Evolutionary conservation across 306 rosid species (phyloP).

Genomic region (Rosa rugosa): DNA sequence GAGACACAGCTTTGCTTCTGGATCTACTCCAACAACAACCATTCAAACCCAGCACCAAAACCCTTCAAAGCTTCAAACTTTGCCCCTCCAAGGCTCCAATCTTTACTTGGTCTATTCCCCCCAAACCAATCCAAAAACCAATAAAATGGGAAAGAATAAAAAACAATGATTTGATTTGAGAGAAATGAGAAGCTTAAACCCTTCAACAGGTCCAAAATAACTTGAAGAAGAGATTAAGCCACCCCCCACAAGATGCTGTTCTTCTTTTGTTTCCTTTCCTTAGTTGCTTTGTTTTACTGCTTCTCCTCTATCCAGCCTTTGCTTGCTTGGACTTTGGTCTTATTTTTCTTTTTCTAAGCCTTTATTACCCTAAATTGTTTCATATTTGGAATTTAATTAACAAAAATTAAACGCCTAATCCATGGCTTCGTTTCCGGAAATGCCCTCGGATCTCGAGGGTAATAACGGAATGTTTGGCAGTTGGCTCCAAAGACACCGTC

Average conservation of each 20-base stretch:
- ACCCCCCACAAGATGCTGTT: slow-evolving; percentile 9
- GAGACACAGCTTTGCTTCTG: slow-evolving; percentile 42
- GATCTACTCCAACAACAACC: slow-evolving; percentile 57
- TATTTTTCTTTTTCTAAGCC: not conserved
- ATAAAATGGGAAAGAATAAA: not conserved
- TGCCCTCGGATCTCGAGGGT: slow-evolving; percentile 23
- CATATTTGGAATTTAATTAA: slow-evolving; percentile 30
- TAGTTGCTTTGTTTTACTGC: slow-evolving; percentile 26
- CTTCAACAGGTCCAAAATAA: slow-evolving; percentile 40
- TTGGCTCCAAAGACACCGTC: slow-evolving; percentile 23
- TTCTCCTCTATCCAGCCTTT: slow-evolving; percentile 32
- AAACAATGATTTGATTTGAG: slow-evolving; percentile 18
- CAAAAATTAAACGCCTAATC: slow-evolving; percentile 28
- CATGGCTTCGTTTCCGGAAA: not conserved
- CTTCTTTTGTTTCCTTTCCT: slow-evolving; percentile 1
- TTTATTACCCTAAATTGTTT: slow-evolving; percentile 12
- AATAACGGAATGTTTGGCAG: slow-evolving; percentile 29
- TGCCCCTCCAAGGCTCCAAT: slow-evolving; percentile 6
- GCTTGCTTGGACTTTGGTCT: slow-evolving; percentile 31
- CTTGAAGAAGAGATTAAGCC: slow-evolving; percentile 44
- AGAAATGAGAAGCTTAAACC: slow-evolving; percentile 42
- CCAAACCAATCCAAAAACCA: slow-evolving; percentile 25
- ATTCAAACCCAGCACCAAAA: slow-evolving; percentile 37
- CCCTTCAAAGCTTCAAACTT: slow-evolving; percentile 28
- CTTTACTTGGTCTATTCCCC: slow-evolving; percentile 23